Evolutionary conservation across 106 monocot genomes (phyloP).

Genomic region (Apostasia ramifera): DNA sequence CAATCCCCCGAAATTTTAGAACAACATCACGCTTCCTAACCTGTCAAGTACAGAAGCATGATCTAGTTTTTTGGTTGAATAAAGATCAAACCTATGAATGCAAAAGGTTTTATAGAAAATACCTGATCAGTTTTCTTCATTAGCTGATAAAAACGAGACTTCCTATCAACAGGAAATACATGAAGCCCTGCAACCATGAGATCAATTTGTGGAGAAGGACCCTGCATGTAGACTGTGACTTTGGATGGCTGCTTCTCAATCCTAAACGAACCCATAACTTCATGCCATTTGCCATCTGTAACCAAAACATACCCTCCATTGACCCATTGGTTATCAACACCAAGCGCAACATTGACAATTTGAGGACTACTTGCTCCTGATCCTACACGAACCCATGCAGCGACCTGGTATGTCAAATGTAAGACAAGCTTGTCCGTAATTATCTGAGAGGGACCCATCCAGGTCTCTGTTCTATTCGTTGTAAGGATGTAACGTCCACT

Average conservation of each 20-base stretch:
- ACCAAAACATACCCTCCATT: slow-evolving; percentile 52
- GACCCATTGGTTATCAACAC: slow-evolving; percentile 38
- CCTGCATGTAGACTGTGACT: slow-evolving; percentile 77
- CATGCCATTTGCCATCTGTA: slow-evolving; percentile 54
- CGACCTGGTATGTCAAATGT: slow-evolving; percentile 39
- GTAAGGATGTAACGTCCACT: slow-evolving; percentile 39
- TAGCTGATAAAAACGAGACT: slow-evolving; percentile 54
- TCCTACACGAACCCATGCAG: slow-evolving; percentile 52
- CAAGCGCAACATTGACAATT: slow-evolving; percentile 41
- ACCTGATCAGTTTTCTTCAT: slow-evolving; percentile 90
- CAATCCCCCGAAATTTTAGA: slow-evolving; percentile 33
- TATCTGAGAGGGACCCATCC: slow-evolving; percentile 57
- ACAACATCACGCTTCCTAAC: slow-evolving; percentile 59
- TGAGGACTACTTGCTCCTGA: slow-evolving; percentile 24
- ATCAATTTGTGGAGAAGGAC: slow-evolving; percentile 67
- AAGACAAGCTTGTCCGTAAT: slow-evolving; percentile 32
- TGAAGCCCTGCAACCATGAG: slow-evolving; percentile 66
- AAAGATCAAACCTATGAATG: background rate
- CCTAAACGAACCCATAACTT: slow-evolving; percentile 81
- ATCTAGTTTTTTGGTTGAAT: background rate
- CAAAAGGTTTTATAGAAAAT: background rate
- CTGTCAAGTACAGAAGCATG: slow-evolving; percentile 15
- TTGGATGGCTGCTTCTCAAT: slow-evolving; percentile 67
- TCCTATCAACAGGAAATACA: slow-evolving; percentile 70
- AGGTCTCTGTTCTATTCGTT: slow-evolving; percentile 35